Base-by-base conservation (phyloP, 2,329 filamentous ascomycete species). In the Thelonectria discophora region DNA sequence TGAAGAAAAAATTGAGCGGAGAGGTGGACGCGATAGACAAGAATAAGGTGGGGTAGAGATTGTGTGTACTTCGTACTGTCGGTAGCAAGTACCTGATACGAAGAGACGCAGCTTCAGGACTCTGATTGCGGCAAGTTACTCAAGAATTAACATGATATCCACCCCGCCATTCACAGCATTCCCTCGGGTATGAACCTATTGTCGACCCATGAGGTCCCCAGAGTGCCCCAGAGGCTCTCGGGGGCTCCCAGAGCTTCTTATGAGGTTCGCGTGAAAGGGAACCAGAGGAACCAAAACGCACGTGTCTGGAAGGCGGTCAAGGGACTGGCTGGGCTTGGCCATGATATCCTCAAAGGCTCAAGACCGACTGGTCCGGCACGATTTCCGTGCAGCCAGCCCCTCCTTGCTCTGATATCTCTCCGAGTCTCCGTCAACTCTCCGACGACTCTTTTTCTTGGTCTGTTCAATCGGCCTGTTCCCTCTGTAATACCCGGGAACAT, bases 221-320 rank as follows among this genome's bases (percentile, higher is more conserved):
- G 32, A 13, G 32, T 4, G 7, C 32, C 39, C 17, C n/a, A n/a
- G 15, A 42, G 42, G 32, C 13, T n/a, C n/a, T n/a, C n/a, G n/a
- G n/a, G n/a, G n/a, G n/a, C n/a, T n/a, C n/a, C n/a, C n/a, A n/a
- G n/a, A n/a, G n/a, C n/a, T n/a, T 34, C 18, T 18, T 8, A 21
- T 45, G 42, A 45, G 42, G 20, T 20, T 20, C n/a, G 12, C 12
- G 7, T 20, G n/a, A 2, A n/a, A 57, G 50, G 45, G 37, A 59
- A 57, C 68, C 60, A 57, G 45, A 55, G 52, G 54, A 67, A 52
- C 63, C 62, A 45, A 32, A 27, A 47, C 59, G 65, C 69, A 72
- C 69, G 69, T 72, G 69, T 69, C 40, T 66, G 63, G 54, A 63
- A 71, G 68, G 64, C 68, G 68, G 65, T 71, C 69, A 71, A 59